Base-by-base conservation (phyloP, 73 alveolate genomes). In the Paramecium biaurelia region DNA sequence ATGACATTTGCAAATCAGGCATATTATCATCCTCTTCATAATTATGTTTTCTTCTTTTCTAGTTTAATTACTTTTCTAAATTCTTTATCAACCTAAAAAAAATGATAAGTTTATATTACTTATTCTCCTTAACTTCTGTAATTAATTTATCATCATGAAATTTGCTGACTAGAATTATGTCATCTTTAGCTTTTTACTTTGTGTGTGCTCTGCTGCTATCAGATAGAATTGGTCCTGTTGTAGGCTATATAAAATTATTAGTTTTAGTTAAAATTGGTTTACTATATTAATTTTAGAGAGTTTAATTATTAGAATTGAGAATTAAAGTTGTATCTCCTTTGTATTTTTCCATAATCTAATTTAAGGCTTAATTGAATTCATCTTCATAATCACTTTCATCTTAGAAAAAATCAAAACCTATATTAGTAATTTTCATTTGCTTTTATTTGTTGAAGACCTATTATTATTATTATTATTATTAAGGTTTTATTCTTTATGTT, bases 91-190 rank as follows among this genome's bases (percentile, higher is more conserved):
- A 24, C 23, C 86, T 89, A 5, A 67, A 42, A 67, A 42, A 30
- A 23, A 58, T 79, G n/a, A 32, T 7, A 43, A 5, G 1, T 57
- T 28, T 2, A 63, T 18, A 85, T 26, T 79, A 67, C 85, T 47
- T 84, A 10, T 90, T 90, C 12, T 76, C 59, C 28, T 90, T 90
- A 18, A 79, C 34, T 63, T 41, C 90, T 30, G 76, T 43, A 47
- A 43, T 20, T 15, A 79, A 23, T 79, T 79, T 79, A 21, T 79
- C 90, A 42, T 45, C 56, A 2, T 79, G 6, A 47, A 79, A 42
- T 79, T 79, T 41, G 9, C 74, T 79, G 3, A 79, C 49, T 7
- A 79, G 7, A 8, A 42, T 47, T 15, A 79, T 79, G 23, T 79
- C 90, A 79, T 79, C 90, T 43, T 79, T 24, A 2, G 90, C 74